These are phyloP conservation scores for Phytophthora cajani DNA, from an alignment of 352 stramenopile species.

Conservation along the genomic window DNA sequence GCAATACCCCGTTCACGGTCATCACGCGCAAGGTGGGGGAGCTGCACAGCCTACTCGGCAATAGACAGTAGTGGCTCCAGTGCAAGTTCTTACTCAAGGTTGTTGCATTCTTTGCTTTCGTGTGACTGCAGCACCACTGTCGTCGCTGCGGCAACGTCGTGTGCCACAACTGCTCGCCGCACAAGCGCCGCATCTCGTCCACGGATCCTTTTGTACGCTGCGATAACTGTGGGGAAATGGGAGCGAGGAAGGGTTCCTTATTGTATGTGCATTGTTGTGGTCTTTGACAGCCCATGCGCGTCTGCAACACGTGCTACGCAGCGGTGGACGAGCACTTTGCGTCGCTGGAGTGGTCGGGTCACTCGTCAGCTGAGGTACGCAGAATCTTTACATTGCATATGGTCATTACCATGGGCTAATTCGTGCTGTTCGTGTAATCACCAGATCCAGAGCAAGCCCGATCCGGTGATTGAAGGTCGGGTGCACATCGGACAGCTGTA, in stretches of 20 bases:
- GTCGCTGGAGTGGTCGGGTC: constrained; percentile 84
- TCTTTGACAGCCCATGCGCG: constrained; percentile 70
- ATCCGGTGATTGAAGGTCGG: constrained; percentile 82
- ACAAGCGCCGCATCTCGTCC: constrained; percentile 84
- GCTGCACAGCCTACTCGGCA: neutral
- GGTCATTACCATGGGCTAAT: neutral
- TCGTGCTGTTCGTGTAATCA: constrained; percentile 3
- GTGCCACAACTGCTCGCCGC: constrained; percentile 86
- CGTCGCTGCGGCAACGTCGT: constrained; percentile 86
- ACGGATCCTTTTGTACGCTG: constrained; percentile 81
- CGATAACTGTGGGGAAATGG: neutral
- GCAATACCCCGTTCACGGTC: constrained; percentile 85
- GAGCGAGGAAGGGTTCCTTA: neutral
- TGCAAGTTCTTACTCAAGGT: neutral
- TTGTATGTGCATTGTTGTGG: constrained; percentile 7
- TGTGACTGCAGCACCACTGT: constrained; percentile 71
- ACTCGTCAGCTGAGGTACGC: constrained; percentile 69
- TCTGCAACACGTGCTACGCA: constrained; percentile 89
- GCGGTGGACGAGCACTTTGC: constrained; percentile 87
- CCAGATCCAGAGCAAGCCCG: constrained; percentile 69
- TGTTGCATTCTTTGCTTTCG: neutral
- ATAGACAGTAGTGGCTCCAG: too few relatives aligned
- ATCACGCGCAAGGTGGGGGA: constrained; percentile 76
- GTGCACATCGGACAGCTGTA: constrained; percentile 89
- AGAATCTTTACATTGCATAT: neutral